These are phyloP conservation scores for Paspalum vaginatum DNA, from an alignment of 176 grass and related monocot genomes.

Conservation along the genomic window DNA sequence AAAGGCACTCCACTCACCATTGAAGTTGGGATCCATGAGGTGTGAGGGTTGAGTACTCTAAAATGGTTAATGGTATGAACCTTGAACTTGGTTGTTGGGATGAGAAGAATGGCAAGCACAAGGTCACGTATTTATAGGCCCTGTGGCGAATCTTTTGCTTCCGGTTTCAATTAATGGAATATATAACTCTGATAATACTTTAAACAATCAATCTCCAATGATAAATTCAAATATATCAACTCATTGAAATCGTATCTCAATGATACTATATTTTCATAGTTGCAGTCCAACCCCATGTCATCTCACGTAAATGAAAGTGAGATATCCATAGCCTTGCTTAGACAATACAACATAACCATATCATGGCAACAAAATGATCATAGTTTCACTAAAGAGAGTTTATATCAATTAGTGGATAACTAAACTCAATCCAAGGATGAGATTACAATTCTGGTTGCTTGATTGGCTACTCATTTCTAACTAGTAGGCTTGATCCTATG, in stretches of 20 bases:
- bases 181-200: not conserved
- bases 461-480: not conserved
- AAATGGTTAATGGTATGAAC: not conserved
- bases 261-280: not conserved
- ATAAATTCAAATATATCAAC: not conserved
- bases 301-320: not conserved
- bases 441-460: not conserved
- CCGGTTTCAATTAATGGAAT: not conserved
- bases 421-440: not conserved
- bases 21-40: not conserved
- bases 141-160: not conserved
- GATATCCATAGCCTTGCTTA: not conserved
- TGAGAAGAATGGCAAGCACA: not conserved
- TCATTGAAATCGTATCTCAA: not conserved
- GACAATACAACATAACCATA: not conserved
- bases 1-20: not conserved
- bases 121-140: constrained; percentile 1
- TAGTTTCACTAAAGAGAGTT: not conserved
- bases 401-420: not conserved
- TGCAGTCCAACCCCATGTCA: not conserved
- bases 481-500: not conserved
- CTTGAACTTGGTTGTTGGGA: not conserved
- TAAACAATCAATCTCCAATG: not conserved
- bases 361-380: not conserved
- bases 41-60: not conserved